Evolutionary conservation across 345 rosid species (phyloP), one percentile per base, ranked within the genome.

Genomic region (Citrus sp.): DNA sequence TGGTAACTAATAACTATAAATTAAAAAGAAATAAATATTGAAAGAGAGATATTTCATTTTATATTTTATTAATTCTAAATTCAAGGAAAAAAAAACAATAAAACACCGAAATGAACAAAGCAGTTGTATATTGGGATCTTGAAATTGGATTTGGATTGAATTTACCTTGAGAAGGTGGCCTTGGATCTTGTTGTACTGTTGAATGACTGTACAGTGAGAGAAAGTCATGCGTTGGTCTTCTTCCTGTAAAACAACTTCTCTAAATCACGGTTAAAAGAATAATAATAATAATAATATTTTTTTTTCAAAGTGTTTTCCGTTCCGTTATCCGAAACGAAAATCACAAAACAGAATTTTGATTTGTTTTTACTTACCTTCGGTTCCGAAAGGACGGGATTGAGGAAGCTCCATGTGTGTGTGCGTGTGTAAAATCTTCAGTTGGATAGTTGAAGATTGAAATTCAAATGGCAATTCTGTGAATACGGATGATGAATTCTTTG

Each of bases 201-300:
- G 99, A 83, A 87, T 90, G 95, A 81, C 86, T 89, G 94, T 90
- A 87, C 82, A 94, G 92, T 73, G 99, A 92, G 67, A 94, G 88
- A 87, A 94, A 94, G 86, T 96, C 98, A 59, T 90, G 95, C 34
- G 92, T 89, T 81, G 97, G 87, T 90, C 94, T 90, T 85, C 90
- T 92, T 79, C 95, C 98, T 96, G 94, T 80, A 67, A 35, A 85
- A 84, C 79, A 79, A 74, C 85, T 75, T 87, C 85, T 81, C 85
- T 81, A 54, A 72, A 83, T 80, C 83, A 75, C 59, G 9, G 32
- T 54, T 35, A 62, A 10, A 42, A 69, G 55, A 42, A 24, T 1
- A n/a, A 46, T n/a, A 80, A 22, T 12, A 35, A 40, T 32, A 40
- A 76, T 13, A 8, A 12, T 42, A 10, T 24, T 18, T 40, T 34